Evolutionary conservation across 1,139 yeast genomes (phyloP).

Genomic region (Torulaspora pretoriensis): DNA sequence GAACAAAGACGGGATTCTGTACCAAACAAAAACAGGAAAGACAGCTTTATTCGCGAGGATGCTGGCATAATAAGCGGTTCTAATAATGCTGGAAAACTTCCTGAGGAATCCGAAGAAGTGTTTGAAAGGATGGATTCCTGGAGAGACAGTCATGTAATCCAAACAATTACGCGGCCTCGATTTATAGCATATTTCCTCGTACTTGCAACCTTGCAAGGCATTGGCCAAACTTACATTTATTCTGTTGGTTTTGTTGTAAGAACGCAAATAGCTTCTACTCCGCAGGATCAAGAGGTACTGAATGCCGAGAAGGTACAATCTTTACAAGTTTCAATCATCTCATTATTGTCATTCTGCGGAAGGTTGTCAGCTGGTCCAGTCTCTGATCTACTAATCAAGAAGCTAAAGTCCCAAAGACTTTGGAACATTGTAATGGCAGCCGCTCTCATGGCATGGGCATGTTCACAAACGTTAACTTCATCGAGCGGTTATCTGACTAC

Average conservation of each 20-base stretch:
- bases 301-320: constrained; percentile 51
- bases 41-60: constrained; percentile 13
- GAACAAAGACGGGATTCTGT: constrained; percentile 9
- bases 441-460: constrained; percentile 45
- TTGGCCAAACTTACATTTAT: constrained; percentile 75
- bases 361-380: constrained; percentile 63
- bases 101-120: constrained; percentile 1
- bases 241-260: constrained; percentile 68
- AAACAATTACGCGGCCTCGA: constrained; percentile 21
- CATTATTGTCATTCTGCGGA: constrained; percentile 64
- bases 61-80: not conserved
- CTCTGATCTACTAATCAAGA: constrained; percentile 57
- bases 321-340: constrained; percentile 66
- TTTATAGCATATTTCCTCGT: constrained; percentile 51
- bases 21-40: constrained; percentile 5
- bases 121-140: constrained; percentile 8
- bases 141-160: constrained; percentile 17
- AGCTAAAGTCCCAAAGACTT: constrained; percentile 52
- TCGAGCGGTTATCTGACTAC: not conserved
- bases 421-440: constrained; percentile 63
- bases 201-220: constrained; percentile 61
- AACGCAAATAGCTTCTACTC: constrained; percentile 43
- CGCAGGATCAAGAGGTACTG: constrained; percentile 20
- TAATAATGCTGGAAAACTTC: not conserved
- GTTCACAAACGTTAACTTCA: constrained; percentile 36